Percentiles rank a stretch among this genome's conserved stretches.
Evolutionary conservation across 805 yeast species (phyloP).

Genomic region (Torulaspora maleeae): DNA sequence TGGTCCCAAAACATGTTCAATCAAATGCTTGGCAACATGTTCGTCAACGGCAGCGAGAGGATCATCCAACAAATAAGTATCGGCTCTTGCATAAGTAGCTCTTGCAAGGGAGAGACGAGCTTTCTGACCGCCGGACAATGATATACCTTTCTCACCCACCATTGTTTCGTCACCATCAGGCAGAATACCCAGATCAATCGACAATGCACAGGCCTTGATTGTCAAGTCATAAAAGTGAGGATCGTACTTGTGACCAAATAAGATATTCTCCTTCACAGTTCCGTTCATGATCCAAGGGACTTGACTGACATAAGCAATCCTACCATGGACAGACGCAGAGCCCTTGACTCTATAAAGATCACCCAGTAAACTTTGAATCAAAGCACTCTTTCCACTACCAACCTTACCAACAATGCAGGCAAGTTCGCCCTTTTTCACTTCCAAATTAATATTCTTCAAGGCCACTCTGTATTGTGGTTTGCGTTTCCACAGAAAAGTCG

Average conservation of each 20-base stretch:
- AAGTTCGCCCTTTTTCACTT: constrained; percentile 68
- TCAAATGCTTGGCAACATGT: constrained; percentile 86
- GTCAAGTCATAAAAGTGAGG: constrained; percentile 75
- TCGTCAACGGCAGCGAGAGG: constrained; percentile 96
- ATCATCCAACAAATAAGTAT: constrained; percentile 85
- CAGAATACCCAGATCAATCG: constrained; percentile 68
- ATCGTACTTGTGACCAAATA: constrained; percentile 85
- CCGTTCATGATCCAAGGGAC: constrained; percentile 98
- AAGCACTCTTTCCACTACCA: constrained; percentile 85
- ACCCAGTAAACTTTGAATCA: constrained; percentile 75
- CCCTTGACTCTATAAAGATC: constrained; percentile 77
- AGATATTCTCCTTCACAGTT: constrained; percentile 80
- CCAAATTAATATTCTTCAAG: constrained; percentile 55
- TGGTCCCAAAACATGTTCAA: constrained; percentile 77
- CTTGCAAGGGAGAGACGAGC: constrained; percentile 92
- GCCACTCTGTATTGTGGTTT: constrained; percentile 67
- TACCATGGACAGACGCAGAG: constrained; percentile 64
- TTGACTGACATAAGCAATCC: constrained; percentile 85
- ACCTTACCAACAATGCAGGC: constrained; percentile 86
- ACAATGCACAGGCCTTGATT: constrained; percentile 81
- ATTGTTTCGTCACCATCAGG: constrained; percentile 89
- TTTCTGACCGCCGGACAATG: constrained; percentile 96
- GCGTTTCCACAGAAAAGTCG: constrained; percentile 76
- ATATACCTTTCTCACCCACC: constrained; percentile 96
- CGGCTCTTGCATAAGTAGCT: constrained; percentile 93